Base-by-base conservation (phyloP, 208 protist genomes). In the Leishmania lainsoni region DNA sequence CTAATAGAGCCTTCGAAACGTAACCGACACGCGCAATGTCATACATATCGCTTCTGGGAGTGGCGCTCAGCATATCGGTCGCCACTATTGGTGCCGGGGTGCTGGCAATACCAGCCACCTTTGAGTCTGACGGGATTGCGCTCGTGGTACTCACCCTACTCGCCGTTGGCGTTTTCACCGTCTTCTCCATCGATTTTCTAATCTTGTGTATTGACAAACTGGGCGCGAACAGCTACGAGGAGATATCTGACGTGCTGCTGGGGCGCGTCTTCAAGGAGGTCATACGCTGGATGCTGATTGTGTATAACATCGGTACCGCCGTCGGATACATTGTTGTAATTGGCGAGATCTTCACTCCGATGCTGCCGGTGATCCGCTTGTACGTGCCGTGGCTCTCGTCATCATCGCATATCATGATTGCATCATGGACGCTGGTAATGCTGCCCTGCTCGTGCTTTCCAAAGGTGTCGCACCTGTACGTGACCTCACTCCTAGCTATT, bases 251-350 rank as follows among this genome's bases (percentile, higher is more conserved):
- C 42, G 86, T 85, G 59, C 80, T 94, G 8, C 83, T 94, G 5
- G 92, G 89, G 5, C 84, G 72, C 52, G 3, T 58, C 17, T 91
- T 86, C 76, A 86, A 91, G 75, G 79, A 91, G 61, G 10, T 88
- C 35, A 90, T 90, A 76, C 90, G 90, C 35, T 93, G 90, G 87
- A 90, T 95, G 70, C 84, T 94, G 14, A 90, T 95, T 51, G 71
- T 93, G 1, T 92, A 91, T 66, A 93, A 89, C 69, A 81, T 90
- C 56, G 92, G 92, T 49, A 89, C 82, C 16, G 85, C 89, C 14
- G 89, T 84, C 12, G 87, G 92, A 17, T 93, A 94, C 71, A 89
- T 93, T 58, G 87, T 95, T 51, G 92, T 94, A n/a, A 83, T 93
- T 75, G 83, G 86, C 1, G 87, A 91, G 49, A 91, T 95, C 10